phyloP scores from a whole-genome alignment of 805 yeast genomes.

The Saccharomycopsis vini region DNA sequence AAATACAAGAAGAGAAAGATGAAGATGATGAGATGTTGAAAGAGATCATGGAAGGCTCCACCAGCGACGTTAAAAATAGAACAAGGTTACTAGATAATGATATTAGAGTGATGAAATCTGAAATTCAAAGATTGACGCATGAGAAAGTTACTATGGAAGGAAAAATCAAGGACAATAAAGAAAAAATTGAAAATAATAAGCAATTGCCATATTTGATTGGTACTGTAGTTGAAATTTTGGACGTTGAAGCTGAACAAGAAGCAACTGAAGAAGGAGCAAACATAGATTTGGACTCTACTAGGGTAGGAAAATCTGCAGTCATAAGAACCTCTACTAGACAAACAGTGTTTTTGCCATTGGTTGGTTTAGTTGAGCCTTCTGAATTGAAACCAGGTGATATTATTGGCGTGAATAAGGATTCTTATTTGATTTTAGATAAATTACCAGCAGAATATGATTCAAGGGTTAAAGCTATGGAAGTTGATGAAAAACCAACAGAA shows the following conservation, averaged over 20 bases:
- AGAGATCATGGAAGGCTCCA: conserved; percentile 70
- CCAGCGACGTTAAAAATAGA: conserved; percentile 77
- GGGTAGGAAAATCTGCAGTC: conserved; percentile 95
- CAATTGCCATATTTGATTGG: conserved; percentile 95
- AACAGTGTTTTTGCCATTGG: conserved; percentile 90
- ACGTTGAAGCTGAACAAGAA: conserved; percentile 74
- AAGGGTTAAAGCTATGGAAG: conserved; percentile 98
- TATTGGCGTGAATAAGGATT: conserved; percentile 96
- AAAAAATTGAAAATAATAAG: conserved; percentile 89
- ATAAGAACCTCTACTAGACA: conserved; percentile 96
- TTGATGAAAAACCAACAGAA: conserved; percentile 97
- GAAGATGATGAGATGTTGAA: conserved; percentile 60
- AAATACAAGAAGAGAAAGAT: conserved; percentile 18
- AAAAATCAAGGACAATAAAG: conserved; percentile 90
- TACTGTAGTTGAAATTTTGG: conserved; percentile 88
- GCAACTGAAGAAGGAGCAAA: conserved; percentile 91
- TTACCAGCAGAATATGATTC: conserved; percentile 96
- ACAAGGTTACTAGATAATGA: conserved; percentile 87
- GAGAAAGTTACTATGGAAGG: conserved; percentile 90
- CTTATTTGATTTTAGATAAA: conserved; percentile 86
- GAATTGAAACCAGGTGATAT: conserved; percentile 94
- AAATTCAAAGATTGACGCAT: conserved; percentile 80
- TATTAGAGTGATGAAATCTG: conserved; percentile 89
- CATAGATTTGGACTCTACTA: conserved; percentile 82
- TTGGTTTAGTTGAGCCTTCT: conserved; percentile 89